A percentile compares a stretch with the other conserved stretches of the same genome.
Evolutionary conservation across 805 yeast species (phyloP).

Genomic region (Crinitomyces ghanaensis): DNA sequence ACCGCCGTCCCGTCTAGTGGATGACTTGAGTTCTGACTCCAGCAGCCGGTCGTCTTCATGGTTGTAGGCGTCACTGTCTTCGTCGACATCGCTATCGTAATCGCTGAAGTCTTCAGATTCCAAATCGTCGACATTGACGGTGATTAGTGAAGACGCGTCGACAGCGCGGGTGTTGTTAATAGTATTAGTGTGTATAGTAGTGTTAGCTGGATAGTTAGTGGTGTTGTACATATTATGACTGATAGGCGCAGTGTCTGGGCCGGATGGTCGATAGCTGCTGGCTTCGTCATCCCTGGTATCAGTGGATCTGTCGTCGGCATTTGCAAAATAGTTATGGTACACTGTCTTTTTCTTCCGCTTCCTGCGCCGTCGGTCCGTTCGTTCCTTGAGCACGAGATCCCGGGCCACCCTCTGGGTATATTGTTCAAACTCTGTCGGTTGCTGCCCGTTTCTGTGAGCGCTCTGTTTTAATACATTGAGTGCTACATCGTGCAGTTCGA

Average conservation of each 20-base stretch:
- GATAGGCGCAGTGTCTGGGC: constrained; percentile 2
- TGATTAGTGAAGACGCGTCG: constrained; percentile 2
- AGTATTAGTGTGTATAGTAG: constrained; percentile 14
- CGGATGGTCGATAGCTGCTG: not conserved
- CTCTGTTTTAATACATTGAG: constrained; percentile 10
- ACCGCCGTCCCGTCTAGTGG: constrained; percentile 9
- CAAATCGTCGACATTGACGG: constrained; percentile 1
- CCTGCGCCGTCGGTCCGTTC: constrained; percentile 8
- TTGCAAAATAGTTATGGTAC: constrained; percentile 17
- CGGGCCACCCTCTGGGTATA: constrained; percentile 21
- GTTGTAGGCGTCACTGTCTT: no score
- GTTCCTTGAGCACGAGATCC: constrained; percentile 15
- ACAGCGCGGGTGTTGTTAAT: constrained; percentile 12
- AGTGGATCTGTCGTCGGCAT: constrained; percentile 2
- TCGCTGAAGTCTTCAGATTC: constrained; percentile 15
- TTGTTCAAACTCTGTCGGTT: constrained; percentile 19
- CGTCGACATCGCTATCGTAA: constrained; percentile 20
- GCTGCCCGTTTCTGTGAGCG: constrained; percentile 3
- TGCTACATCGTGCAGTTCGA: constrained; percentile 16
- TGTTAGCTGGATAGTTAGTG: constrained; percentile 18
- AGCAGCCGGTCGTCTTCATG: no score
- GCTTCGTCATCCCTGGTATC: not conserved
- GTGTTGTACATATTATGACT: constrained; percentile 14
- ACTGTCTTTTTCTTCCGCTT: constrained; percentile 8
- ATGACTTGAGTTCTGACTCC: constrained; percentile 11